Evolutionary conservation across 129 eudicot genomes (phyloP), one percentile per base, ranked within the genome.

Genomic region (Apium graveolens): DNA sequence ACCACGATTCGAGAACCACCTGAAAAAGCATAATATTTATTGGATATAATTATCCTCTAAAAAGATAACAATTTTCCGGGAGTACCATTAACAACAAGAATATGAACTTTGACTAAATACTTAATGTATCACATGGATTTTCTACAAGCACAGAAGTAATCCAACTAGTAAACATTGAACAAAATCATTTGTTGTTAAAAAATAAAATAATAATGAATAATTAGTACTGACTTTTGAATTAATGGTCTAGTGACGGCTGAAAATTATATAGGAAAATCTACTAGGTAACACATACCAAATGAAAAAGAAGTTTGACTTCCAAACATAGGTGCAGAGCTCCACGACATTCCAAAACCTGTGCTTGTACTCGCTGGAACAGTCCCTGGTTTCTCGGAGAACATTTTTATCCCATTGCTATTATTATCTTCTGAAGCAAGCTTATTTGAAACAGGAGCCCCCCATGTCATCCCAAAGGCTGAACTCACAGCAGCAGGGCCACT

Each of bases 211-310:
- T n/a, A 9, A 70, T 70, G 75, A 21, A 70, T 70, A 35, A 35
- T 38, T 46, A 38, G 44, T 21, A 66, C 34, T 31, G 24, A 66
- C 39, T 29, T 37, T 21, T 11, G 31, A 70, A 34, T 37, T 20
- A 41, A 70, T 38, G 75, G 39, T 32, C 29, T 70, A 38, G 45
- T 35, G 11, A 38, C 0, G 17, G 41, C 43, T 8, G 31, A 70
- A 69, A 35, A 38, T 4, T 17, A 21, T 10, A 35, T 20, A 37
- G 27, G 46, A 66, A 31, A 16, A 32, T 32, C 39, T 31, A 66
- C 21, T 26, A 82, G 37, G 44, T 1, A 76, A 34, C 68, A 81
- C 97, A 72, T 88, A 91, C 97, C 98, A 85, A 94, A 94, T 29
- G 88, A 75, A 77, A 89, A 86, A 27, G 96, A 66, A 57, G 91